Evolutionary conservation across 257 asterid species (phyloP), one percentile per base, ranked within the genome.

Genomic region (Solanum bukasovii): DNA sequence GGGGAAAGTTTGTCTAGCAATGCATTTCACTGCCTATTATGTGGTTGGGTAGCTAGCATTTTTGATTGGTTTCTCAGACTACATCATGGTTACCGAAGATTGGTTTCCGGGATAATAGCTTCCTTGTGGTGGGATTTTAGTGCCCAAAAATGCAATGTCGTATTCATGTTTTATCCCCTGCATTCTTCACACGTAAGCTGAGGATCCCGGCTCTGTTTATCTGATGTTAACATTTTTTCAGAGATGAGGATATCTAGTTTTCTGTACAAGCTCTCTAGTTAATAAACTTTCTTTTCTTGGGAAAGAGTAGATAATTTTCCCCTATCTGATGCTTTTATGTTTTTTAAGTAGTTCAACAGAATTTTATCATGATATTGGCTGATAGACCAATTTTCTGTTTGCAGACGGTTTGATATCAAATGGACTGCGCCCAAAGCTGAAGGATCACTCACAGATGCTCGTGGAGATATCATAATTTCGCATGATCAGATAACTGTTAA

Each of bases 351-450:
- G 67, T 86, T 77, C 6, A 1, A 59, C 34, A 23, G 13, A 35
- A 49, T 20, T 72, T 86, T 86, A n/a, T 27, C 46, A 71, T 63
- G 84, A 87, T 34, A 33, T 88, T 87, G 89, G 81, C 91, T 35
- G 78, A 84, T 90, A 25, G 87, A 27, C 85, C 37, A 63, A 74
- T 40, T 74, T 68, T 93, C 52, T 78, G 33, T 63, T 73, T 91
- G 91, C 83, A 97, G 99, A 95, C 94, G 98, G 89, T 96, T 97
- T 91, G 99, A 97, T 92, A 95, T 97, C 90, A 97, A 97, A 90
- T 97, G 99, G 99, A 95, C 94, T 61, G 99, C 99, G 56, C 99
- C 98, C 86, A 94, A 92, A 93, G 99, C 99, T 84, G 99, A 96
- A 92, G 98, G 99, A 85, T 97, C 99, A 87, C 95, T 97, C 88